phyloP scores from a whole-genome alignment of 768 basidiomycete species.

The Pholiota molesta region DNA sequence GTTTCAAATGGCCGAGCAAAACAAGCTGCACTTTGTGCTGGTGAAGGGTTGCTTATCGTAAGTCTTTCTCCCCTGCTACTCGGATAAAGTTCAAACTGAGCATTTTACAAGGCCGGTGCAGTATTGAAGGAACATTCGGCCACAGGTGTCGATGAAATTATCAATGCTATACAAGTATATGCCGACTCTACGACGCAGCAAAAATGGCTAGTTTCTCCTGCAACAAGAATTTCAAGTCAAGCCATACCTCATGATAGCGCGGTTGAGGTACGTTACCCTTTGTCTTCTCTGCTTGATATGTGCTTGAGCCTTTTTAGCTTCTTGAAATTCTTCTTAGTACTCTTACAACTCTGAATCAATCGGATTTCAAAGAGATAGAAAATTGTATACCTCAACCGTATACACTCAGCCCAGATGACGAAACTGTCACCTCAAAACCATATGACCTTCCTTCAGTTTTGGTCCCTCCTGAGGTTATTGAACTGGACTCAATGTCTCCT shows the following conservation, averaged over 20 bases:
- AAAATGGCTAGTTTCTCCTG: slow-evolving; percentile 70
- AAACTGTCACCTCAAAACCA: slow-evolving; percentile 40
- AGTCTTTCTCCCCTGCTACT: slow-evolving; percentile 18
- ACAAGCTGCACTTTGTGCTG: slow-evolving; percentile 78
- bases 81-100: slow-evolving; percentile 1
- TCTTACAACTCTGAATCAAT: slow-evolving; percentile 61
- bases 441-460: slow-evolving; percentile 79
- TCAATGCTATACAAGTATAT: slow-evolving; percentile 72
- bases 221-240: slow-evolving; percentile 52
- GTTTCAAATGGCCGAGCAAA: slow-evolving; percentile 86
- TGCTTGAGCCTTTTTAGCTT: slow-evolving; percentile 47
- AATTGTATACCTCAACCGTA: slow-evolving; percentile 72
- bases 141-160: slow-evolving; percentile 65
- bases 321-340: slow-evolving; percentile 73
- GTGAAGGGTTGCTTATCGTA: slow-evolving; percentile 79
- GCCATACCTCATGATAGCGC: slow-evolving; percentile 47
- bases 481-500: slow-evolving; percentile 69
- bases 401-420: slow-evolving; percentile 46
- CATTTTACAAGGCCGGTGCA: slow-evolving; percentile 59
- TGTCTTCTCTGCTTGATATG: neutral
- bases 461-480: slow-evolving; percentile 87
- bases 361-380: slow-evolving; percentile 59
- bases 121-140: slow-evolving; percentile 63
- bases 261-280: slow-evolving; percentile 56
- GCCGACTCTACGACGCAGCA: slow-evolving; percentile 59